Evolutionary conservation across 768 basidiomycete genomes (phyloP).

Genomic region (Kondoa malvinella): DNA sequence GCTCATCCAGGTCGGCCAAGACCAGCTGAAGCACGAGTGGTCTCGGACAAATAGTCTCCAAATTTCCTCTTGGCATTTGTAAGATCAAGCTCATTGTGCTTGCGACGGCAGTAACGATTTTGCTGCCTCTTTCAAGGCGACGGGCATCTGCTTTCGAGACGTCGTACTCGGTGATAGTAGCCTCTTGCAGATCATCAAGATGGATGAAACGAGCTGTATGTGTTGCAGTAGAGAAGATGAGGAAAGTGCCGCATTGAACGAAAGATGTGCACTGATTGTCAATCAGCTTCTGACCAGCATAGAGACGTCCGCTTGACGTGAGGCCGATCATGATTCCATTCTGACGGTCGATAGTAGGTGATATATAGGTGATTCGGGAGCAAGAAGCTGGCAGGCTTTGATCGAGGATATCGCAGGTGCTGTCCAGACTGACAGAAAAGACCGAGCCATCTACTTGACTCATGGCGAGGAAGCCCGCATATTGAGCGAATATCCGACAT

Average conservation of each 20-base stretch:
- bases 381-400: neutral
- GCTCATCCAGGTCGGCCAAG: slow-evolving; percentile 49
- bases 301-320: slow-evolving; percentile 48
- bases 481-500: neutral
- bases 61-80: slow-evolving; percentile 93
- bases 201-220: slow-evolving; percentile 68
- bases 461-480: neutral
- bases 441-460: neutral
- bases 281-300: slow-evolving; percentile 35
- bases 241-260: slow-evolving; percentile 48
- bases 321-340: slow-evolving; percentile 41
- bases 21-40: slow-evolving; percentile 78
- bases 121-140: slow-evolving; percentile 71
- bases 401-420: neutral
- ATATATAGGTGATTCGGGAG: neutral
- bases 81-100: slow-evolving; percentile 75
- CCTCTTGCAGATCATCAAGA: slow-evolving; percentile 31
- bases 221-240: slow-evolving; percentile 66
- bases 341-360: neutral
- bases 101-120: slow-evolving; percentile 73
- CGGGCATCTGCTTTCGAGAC: slow-evolving; percentile 32
- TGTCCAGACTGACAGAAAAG: neutral
- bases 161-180: slow-evolving; percentile 24
- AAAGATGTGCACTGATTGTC: slow-evolving; percentile 45
- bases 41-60: slow-evolving; percentile 87